Evolutionary conservation across 345 rosid genomes (phyloP).

Genomic region (Noccaea caerulescens): DNA sequence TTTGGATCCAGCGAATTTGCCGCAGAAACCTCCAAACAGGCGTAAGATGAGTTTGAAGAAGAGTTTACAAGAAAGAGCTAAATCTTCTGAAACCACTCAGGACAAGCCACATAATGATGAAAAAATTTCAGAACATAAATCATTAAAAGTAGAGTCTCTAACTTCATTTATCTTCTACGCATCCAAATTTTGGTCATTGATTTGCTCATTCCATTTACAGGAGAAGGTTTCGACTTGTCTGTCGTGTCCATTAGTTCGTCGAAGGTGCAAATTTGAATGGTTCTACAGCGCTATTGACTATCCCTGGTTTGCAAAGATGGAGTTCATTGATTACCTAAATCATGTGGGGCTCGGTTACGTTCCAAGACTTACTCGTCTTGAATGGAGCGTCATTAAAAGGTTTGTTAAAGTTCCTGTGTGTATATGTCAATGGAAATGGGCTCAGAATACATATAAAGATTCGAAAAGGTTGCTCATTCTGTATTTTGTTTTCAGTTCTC

Average conservation of each 20-base stretch:
- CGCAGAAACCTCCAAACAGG: conserved; percentile 56
- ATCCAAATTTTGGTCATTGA: conserved; percentile 30
- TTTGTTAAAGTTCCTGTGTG: conserved; percentile 33
- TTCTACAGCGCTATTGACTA: conserved; percentile 95
- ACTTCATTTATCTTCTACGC: conserved; percentile 23
- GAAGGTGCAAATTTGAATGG: conserved; percentile 94
- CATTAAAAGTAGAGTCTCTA: conserved; percentile 53
- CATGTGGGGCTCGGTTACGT: conserved; percentile 92
- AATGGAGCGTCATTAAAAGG: conserved; percentile 99
- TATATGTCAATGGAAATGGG: conserved; percentile 8
- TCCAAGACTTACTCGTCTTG: conserved; percentile 88
- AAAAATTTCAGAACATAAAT: conserved; percentile 43
- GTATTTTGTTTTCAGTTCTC: conserved; percentile 66
- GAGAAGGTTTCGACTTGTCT: conserved; percentile 69
- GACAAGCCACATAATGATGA: conserved; percentile 45
- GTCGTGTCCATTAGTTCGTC: conserved; percentile 62
- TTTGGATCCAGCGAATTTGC: conserved; percentile 45
- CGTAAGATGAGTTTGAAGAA: conserved; percentile 66
- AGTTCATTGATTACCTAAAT: conserved; percentile 85
- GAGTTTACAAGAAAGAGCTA: conserved; percentile 49
- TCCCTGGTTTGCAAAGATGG: conserved; percentile 97
- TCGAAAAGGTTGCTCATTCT: conserved; percentile 21
- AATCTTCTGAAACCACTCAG: conserved; percentile 47
- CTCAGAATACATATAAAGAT: neutral
- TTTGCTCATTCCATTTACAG: conserved; percentile 49